A percentile compares a stretch with the other conserved stretches of the same genome.
phyloP scores from a whole-genome alignment of 257 asterid genomes.

The Paraleonurus japonicus region DNA sequence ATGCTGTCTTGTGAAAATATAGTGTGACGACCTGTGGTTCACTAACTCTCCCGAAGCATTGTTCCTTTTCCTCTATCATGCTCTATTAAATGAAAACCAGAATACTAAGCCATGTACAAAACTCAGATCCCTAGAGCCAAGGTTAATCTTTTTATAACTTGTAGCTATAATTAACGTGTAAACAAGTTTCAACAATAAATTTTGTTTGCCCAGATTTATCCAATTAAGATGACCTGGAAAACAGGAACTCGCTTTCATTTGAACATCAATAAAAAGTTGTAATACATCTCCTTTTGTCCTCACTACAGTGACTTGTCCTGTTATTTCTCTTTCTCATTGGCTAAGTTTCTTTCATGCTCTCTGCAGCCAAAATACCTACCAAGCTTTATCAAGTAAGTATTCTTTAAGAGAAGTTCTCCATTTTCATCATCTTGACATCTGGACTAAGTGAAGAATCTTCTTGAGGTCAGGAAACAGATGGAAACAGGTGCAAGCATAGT shows the following conservation, averaged over 20 bases:
- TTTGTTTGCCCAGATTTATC: background rate
- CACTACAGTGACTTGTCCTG: background rate
- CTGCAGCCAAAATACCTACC: constrained; percentile 93
- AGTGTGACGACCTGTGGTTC: background rate
- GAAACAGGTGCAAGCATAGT: constrained; percentile 94
- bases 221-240: constrained; percentile 5
- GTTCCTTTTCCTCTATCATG: background rate
- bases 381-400: constrained; percentile 81
- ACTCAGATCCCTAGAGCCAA: background rate
- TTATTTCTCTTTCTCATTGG: background rate
- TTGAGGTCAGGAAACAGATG: constrained; percentile 68
- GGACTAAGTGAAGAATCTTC: constrained; percentile 27
- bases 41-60: background rate
- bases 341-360: constrained; percentile 23
- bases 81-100: constrained; percentile 5
- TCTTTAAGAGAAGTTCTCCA: constrained; percentile 17
- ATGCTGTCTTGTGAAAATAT: constrained; percentile 1
- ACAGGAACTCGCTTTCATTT: background rate
- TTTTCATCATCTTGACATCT: constrained; percentile 6
- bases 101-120: background rate
- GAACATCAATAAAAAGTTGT: background rate
- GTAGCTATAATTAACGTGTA: constrained; percentile 15
- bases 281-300: background rate
- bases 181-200: background rate
- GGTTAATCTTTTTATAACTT: background rate